A percentile compares a stretch with the other conserved stretches of the same genome.
phyloP scores from a whole-genome alignment of 805 yeast species.

The Ogataea neopini region DNA sequence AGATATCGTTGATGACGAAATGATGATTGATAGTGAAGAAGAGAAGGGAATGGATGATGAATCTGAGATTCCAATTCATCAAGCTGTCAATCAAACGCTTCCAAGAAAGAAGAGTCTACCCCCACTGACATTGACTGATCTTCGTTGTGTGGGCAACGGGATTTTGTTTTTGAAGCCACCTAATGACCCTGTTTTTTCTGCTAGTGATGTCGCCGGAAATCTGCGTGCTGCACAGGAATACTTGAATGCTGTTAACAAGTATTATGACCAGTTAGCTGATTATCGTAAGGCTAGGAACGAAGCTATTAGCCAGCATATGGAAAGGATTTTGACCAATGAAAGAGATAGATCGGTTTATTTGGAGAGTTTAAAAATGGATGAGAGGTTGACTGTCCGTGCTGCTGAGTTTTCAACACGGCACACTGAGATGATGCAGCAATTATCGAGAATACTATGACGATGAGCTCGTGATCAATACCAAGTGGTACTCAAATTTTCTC shows the following conservation, averaged over 20 bases:
- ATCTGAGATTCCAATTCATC: conserved; percentile 22
- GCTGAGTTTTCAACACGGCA: conserved; percentile 15
- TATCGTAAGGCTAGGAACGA: conserved; percentile 18
- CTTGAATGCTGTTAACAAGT: conserved; percentile 9
- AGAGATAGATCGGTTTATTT: conserved; percentile 17
- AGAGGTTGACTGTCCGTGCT: conserved; percentile 9
- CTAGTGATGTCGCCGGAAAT: background rate
- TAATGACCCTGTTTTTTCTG: conserved; percentile 1
- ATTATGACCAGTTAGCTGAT: conserved; percentile 14
- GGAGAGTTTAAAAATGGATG: conserved; percentile 22
- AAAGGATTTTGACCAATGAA: conserved; percentile 11
- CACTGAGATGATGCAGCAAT: conserved; percentile 6
- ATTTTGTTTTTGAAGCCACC: conserved; percentile 7
- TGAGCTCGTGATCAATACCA: no score
- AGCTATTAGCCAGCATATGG: conserved; percentile 18
- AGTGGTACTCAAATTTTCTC: no score
- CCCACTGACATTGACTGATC: conserved; percentile 19
- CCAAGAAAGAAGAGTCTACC: conserved; percentile 17
- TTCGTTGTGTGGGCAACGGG: conserved; percentile 21
- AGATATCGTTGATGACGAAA: conserved; percentile 3
- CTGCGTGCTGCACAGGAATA: conserved; percentile 11
- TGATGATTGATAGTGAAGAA: conserved; percentile 3
- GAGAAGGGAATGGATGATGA: conserved; percentile 1
- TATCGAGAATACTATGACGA: background rate
- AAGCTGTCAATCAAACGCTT: conserved; percentile 23